Base-by-base conservation (phyloP, 2,329 filamentous ascomycete species). In the Cladosporium austrohemisphaericum region DNA sequence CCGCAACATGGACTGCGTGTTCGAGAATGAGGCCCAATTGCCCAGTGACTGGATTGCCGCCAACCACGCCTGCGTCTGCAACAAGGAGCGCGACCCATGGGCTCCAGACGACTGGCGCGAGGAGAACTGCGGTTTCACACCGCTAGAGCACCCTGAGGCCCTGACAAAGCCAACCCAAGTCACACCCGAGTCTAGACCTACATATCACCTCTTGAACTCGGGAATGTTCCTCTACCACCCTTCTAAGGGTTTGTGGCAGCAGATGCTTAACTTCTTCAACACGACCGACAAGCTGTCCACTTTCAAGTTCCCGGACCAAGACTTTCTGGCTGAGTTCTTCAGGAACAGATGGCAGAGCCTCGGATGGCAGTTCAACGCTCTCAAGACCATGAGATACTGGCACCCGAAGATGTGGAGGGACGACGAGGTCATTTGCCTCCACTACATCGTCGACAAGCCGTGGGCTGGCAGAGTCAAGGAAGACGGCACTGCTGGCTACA, bases 361-460 rank as follows among this genome's bases (percentile, higher is more conserved):
- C 7, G 67, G 67, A 1, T 79, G 75, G 75, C 71, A 72, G 43
- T 75, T 69, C 38, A 79, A 79, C 55, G 76, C 76, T 2, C 61
- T 79, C 8, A 79, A 78, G 61, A 79, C 76, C 9, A 75, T 73
- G 70, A 63, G 71, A 26, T 77, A 78, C 57, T 76, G 75, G 73
- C 76, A 79, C 55, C 49, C 62, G 4, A 68, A 71, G 28, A 71
- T 78, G 18, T 79, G 76, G 76, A 62, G 66, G 3, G 76, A 78
- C 51, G 68, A 70, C 2, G 67, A 72, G 22, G 71, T 79, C 3
- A 64, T 70, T 0, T 71, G 71, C 6, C 50, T 78, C 41, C 76
- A 79, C 55, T 79, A 78, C 48, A 77, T 79, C 49, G 75, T 78
- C 5, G 76, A 79, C 54, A 79, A 79, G 63, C 77, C 76, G 11